Base-by-base conservation (phyloP, 2,329 filamentous ascomycete genomes). In the Gaeumannomyces sp. region DNA sequence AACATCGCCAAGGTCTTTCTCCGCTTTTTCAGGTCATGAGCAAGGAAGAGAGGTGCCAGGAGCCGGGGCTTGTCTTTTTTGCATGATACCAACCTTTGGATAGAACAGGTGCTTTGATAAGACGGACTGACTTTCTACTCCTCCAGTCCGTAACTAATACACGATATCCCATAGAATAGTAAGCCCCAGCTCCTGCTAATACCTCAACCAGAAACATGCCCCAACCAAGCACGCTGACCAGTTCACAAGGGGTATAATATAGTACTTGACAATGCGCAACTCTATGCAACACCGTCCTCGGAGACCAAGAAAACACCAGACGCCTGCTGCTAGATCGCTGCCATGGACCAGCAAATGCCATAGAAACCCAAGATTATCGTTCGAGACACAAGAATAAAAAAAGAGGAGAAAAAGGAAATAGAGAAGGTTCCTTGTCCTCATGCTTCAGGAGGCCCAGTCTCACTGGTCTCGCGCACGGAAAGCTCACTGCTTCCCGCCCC, bases 1-100 rank as follows among this genome's bases (percentile, higher is more conserved):
- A 77, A 81, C 3, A 87, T 97, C 64, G 89, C 87, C 0, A 81
- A 83, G 68, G 88, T 86, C 0, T 96, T 97, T 73, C 73, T 97
- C 72, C 85, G 83, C 59, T 97, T 98, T 70, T 75, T 96, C 71
- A 77, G 86, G 61, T 88, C 92, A 69, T 82, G 63, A 68, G 56
- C 27, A 22, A 11, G n/a, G 19, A 4, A 29, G 57, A 27, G 25
- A 28, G 8, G 25, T 27, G 35, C 4, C 8, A 7, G 35, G 14
- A 50, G 19, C 19, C 6, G 13, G 45, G 45, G 45, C 45, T 53
- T n/a, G 7, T 53, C 8, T n/a, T n/a, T 50, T 53, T 53, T 53
- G 6, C 6, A 10, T 53, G 45, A 53, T 53, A 53, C 38, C 38
- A 45, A 6, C 3, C 38, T 16, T 45, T 45, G 38, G 3, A 22